Evolutionary conservation across 2,329 filamentous ascomycete species (phyloP).

Genomic region (Penicillium hordei): DNA sequence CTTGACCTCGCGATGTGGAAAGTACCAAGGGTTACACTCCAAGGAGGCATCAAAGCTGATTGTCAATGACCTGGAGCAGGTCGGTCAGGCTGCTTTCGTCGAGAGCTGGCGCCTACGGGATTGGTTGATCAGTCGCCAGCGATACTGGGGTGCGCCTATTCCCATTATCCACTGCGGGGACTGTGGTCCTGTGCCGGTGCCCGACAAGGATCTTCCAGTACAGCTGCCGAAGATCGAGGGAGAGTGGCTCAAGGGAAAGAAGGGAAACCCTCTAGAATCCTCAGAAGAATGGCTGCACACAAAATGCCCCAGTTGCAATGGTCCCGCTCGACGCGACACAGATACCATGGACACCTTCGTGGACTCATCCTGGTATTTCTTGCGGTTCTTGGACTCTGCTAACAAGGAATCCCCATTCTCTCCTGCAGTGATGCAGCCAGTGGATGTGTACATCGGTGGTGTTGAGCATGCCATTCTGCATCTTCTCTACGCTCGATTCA

Average conservation of each 20-base stretch:
- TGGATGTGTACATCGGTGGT: slow-evolving; percentile 86
- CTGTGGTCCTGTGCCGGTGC: slow-evolving; percentile 79
- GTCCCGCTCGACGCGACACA: slow-evolving; percentile 74
- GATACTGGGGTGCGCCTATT: slow-evolving; percentile 90
- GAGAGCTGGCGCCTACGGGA: slow-evolving; percentile 80
- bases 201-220: slow-evolving; percentile 73
- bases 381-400: slow-evolving; percentile 72
- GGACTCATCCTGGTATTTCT: slow-evolving; percentile 91
- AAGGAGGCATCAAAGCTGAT: slow-evolving; percentile 62
- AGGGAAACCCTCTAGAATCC: slow-evolving; percentile 74
- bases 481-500: slow-evolving; percentile 83
- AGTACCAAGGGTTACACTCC: slow-evolving; percentile 64
- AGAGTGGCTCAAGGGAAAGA: slow-evolving; percentile 67
- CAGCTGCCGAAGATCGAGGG: slow-evolving; percentile 67
- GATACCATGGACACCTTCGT: slow-evolving; percentile 98
- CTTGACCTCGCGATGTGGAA: slow-evolving; percentile 65
- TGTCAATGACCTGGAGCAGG: slow-evolving; percentile 51
- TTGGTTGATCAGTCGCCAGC: slow-evolving; percentile 88
- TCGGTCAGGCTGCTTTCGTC: slow-evolving; percentile 59
- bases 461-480: slow-evolving; percentile 91
- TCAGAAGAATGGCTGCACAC: slow-evolving; percentile 73
- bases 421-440: slow-evolving; percentile 61
- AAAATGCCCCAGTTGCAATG: slow-evolving; percentile 68
- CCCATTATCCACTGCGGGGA: slow-evolving; percentile 78
- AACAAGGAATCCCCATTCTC: slow-evolving; percentile 65